These are phyloP conservation scores for Elsinoe arachidis DNA, from an alignment of 2,329 filamentous ascomycete species.

Conservation along the genomic window DNA sequence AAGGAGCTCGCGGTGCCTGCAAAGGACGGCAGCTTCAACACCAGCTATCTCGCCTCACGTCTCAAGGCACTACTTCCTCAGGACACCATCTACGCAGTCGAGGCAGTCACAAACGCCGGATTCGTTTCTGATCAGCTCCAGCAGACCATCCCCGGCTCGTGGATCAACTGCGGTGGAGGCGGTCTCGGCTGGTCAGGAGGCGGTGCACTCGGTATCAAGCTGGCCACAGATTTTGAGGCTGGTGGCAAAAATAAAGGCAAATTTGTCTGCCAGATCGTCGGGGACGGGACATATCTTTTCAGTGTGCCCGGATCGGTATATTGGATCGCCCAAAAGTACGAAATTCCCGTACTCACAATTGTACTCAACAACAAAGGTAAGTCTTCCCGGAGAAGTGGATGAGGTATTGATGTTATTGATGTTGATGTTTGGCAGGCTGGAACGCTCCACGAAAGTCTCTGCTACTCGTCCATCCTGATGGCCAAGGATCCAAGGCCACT, in stretches of 20 bases:
- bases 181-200: conserved; percentile 76
- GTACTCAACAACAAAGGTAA: conserved; percentile 58
- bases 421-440: conserved; percentile 42
- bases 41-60: conserved; percentile 44
- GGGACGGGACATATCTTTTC: conserved; percentile 61
- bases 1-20: conserved; percentile 49
- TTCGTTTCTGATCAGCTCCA: conserved; percentile 65
- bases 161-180: conserved; percentile 74
- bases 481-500: conserved; percentile 51
- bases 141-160: conserved; percentile 58
- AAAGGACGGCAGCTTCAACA: conserved; percentile 53
- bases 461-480: conserved; percentile 57
- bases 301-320: conserved; percentile 57
- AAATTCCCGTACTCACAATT: conserved; percentile 57
- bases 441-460: conserved; percentile 55
- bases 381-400: background rate
- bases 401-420: background rate
- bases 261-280: conserved; percentile 57
- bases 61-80: conserved; percentile 32
- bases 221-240: conserved; percentile 51
- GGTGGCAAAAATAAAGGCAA: conserved; percentile 45
- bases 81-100: conserved; percentile 67
- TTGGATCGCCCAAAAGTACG: conserved; percentile 59
- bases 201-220: conserved; percentile 64
- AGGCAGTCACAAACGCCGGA: conserved; percentile 64